Conservation (phyloP, 257 asterid species). For the Solanum pennellii region DNA sequence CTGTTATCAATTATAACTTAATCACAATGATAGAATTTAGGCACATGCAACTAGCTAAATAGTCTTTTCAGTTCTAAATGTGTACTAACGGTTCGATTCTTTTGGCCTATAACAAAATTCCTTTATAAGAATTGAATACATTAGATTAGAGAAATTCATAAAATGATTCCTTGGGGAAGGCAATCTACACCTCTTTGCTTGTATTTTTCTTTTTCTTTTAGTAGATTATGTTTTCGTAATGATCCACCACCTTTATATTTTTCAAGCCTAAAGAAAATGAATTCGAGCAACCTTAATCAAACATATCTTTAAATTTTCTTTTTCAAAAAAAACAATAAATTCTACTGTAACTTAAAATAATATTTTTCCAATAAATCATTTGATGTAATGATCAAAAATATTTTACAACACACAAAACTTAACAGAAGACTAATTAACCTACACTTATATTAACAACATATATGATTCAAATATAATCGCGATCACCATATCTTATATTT, state of each 20-base stretch:
- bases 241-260: background rate
- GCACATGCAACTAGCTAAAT: background rate
- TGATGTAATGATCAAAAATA: background rate
- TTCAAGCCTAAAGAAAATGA: background rate
- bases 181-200: background rate
- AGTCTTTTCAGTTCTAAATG: background rate
- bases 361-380: rapidly evolving
- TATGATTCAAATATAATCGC: background rate
- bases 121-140: background rate
- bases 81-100: too few species aligned
- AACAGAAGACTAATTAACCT: too few species aligned
- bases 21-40: too few species aligned
- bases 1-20: too few species aligned
- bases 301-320: background rate
- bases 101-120: background rate
- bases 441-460: background rate
- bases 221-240: too few species aligned
- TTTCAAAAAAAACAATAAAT: too few species aligned
- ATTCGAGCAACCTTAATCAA: background rate
- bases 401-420: background rate
- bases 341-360: background rate
- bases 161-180: background rate
- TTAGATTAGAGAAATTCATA: too few species aligned
- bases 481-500: background rate
- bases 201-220: background rate